Evolutionary conservation across 495 filamentous ascomycete species (phyloP).

Genomic region (Platismatia glauca): DNA sequence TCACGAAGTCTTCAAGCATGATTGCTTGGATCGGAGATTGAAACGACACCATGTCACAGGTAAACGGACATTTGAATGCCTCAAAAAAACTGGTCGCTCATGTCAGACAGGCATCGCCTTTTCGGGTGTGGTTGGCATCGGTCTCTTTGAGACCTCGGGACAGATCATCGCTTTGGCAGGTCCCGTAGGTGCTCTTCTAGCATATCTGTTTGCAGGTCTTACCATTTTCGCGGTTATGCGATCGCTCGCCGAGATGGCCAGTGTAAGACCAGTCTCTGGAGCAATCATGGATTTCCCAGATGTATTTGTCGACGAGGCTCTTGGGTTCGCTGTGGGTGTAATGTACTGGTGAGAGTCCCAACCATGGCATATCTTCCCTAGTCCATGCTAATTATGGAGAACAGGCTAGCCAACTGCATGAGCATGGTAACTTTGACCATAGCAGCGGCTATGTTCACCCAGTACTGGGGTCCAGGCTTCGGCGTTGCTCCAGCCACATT

Average conservation of each 20-base stretch:
- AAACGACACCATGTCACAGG: constrained; percentile 26
- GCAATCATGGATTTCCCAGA: constrained; percentile 34
- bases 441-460: constrained; percentile 23
- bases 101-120: constrained; percentile 27
- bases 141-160: constrained; percentile 34
- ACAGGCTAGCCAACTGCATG: constrained; percentile 26
- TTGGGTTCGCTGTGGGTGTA: constrained; percentile 34
- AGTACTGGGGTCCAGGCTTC: constrained; percentile 23
- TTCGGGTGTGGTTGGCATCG: constrained; percentile 34
- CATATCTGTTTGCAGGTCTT: constrained; percentile 32
- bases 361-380: neutral
- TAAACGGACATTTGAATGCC: neutral
- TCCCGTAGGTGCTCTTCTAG: constrained; percentile 31
- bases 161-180: constrained; percentile 32
- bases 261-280: constrained; percentile 32
- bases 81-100: neutral
- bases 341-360: constrained; percentile 33
- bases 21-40: constrained; percentile 18
- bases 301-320: constrained; percentile 35
- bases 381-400: constrained; percentile 7
- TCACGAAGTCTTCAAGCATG: constrained; percentile 16
- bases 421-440: constrained; percentile 28
- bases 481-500: constrained; percentile 21
- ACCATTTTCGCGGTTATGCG: constrained; percentile 35
- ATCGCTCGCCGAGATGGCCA: constrained; percentile 36